phyloP scores from a whole-genome alignment of 192 early-diverging fungal species.

The Pecoramyces ruminantium region DNA sequence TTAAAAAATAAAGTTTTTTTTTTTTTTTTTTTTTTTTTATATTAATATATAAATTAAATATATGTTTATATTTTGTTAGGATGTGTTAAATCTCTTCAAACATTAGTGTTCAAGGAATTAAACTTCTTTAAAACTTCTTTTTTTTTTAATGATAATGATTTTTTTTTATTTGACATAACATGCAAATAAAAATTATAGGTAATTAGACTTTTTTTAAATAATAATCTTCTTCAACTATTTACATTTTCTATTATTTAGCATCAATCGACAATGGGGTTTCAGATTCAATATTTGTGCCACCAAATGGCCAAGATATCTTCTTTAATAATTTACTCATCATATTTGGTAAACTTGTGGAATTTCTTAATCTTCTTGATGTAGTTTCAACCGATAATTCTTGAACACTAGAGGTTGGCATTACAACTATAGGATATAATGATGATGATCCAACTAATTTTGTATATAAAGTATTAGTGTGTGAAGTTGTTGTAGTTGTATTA shows the following conservation, averaged over 20 bases:
- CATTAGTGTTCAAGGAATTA: no score
- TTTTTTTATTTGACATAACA: no score
- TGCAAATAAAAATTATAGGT: no score
- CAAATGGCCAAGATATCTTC: neutral
- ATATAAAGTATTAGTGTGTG: neutral
- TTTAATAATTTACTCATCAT: neutral
- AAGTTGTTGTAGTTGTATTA: neutral
- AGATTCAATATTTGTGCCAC: neutral
- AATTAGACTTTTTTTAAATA: no score
- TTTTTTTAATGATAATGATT: no score
- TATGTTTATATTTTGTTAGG: no score
- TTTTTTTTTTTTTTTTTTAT: no score
- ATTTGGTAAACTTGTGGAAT: neutral
- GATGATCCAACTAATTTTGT: neutral
- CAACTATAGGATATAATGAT: neutral
- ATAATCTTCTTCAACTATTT: no score
- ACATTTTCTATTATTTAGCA: neutral
- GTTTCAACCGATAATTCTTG: neutral
- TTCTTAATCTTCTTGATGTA: neutral
- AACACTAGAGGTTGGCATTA: neutral
- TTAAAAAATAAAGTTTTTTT: no score
- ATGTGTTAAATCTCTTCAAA: no score
- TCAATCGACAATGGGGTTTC: neutral
- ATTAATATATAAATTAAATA: no score
- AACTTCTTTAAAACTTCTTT: no score